Percentiles rank a stretch among this genome's conserved stretches.
phyloP scores from a whole-genome alignment of 139 green algal species.

The Edaphochlamys debaryana region DNA sequence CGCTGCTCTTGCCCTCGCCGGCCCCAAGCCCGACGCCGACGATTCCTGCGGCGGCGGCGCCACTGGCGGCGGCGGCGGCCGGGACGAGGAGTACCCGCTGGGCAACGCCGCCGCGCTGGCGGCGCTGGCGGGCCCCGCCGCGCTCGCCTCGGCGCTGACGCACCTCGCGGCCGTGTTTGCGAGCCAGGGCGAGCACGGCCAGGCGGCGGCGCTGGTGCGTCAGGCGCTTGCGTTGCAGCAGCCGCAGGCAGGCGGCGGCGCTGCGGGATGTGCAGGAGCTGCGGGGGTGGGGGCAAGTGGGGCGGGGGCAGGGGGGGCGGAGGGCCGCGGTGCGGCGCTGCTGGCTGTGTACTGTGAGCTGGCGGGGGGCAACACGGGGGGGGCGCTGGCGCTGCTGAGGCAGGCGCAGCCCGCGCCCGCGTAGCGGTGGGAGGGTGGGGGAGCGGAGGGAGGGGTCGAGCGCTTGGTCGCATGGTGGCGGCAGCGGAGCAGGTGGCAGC shows the following conservation, averaged over 20 bases:
- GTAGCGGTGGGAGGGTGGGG: background rate
- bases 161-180: constrained; percentile 36
- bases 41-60: too few species aligned
- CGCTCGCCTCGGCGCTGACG: constrained; percentile 15
- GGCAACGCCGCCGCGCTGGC: constrained; percentile 34
- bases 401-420: background rate
- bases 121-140: constrained; percentile 32
- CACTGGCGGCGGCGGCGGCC: background rate
- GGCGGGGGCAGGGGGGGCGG: too few species aligned
- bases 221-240: constrained; percentile 23
- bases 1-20: too few species aligned
- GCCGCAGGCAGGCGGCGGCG: too few species aligned
- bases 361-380: background rate
- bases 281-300: too few species aligned
- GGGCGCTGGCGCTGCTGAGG: constrained; percentile 21
- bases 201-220: constrained; percentile 15
- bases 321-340: background rate
- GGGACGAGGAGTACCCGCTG: constrained; percentile 1
- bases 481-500: too few species aligned
- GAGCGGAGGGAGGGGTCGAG: too few species aligned
- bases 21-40: too few species aligned
- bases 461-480: too few species aligned
- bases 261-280: too few species aligned
- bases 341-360: constrained; percentile 40
- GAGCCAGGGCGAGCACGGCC: constrained; percentile 10